Percentiles rank a stretch among this genome's conserved stretches.
Conservation (phyloP, 768 basidiomycete genomes). For the Cyclocybe aegerita region DNA sequence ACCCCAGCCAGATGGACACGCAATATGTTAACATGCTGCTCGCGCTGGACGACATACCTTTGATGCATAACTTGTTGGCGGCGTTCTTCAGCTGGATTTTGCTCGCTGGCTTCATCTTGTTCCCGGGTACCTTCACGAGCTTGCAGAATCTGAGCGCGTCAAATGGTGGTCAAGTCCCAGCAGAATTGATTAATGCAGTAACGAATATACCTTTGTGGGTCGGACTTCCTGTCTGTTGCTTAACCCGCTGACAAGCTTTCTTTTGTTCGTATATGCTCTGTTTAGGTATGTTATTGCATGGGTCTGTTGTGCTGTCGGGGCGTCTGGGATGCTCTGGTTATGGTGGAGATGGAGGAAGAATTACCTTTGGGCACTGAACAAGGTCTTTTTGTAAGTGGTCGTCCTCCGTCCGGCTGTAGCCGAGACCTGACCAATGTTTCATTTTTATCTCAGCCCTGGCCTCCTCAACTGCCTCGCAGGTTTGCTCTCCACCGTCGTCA, state of each 20-base stretch:
- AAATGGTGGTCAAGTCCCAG: constrained; percentile 25
- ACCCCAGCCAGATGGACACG: constrained; percentile 38
- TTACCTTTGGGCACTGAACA: constrained; percentile 58
- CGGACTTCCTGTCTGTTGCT: background rate
- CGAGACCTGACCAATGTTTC: constrained; percentile 1
- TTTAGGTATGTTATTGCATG: constrained; percentile 54
- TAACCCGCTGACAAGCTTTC: background rate
- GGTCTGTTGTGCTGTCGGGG: constrained; percentile 54
- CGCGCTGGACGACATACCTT: constrained; percentile 55
- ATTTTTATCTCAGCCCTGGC: constrained; percentile 42
- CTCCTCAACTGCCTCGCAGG: constrained; percentile 57
- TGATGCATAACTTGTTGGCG: constrained; percentile 46
- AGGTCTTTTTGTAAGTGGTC: constrained; percentile 49
- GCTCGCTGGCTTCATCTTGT: constrained; percentile 60
- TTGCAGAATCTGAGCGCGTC: constrained; percentile 31
- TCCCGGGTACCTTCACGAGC: constrained; percentile 61
- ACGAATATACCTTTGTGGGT: constrained; percentile 48
- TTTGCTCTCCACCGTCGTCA: constrained; percentile 52
- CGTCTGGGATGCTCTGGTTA: constrained; percentile 52
- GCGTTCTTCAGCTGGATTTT: constrained; percentile 65
- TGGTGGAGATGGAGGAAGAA: constrained; percentile 62
- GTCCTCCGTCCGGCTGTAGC: background rate
- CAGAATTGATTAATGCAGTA: constrained; percentile 33
- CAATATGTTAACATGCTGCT: constrained; percentile 63
- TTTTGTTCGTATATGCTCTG: background rate